Base-by-base conservation (phyloP, 176 grass and related monocot species). In the Saccharum spontaneum region DNA sequence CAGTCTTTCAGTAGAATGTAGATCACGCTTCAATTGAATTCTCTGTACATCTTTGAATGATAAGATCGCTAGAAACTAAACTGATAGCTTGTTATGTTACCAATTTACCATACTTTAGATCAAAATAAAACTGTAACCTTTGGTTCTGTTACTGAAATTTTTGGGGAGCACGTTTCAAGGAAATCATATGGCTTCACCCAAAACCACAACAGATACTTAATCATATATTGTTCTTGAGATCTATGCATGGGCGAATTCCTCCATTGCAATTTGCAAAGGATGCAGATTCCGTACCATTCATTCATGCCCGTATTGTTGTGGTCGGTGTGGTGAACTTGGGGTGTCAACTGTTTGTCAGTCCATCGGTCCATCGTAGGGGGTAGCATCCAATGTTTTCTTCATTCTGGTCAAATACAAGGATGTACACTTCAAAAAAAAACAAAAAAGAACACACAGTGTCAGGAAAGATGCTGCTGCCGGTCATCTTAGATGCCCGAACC, bases 401-500 rank as follows among this genome's bases (percentile, higher is more conserved):
- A 30, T 77, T 60, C 59, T 22, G 52, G 83, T 89, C 82, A 91
- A 82, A 86, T 28, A 37, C 23, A 66, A 85, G 67, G 33, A 59
- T 24, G 34, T 36, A 36, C 3, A 36, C 3, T 36, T 36, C 34
- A 36, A 36, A 36, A 36, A 34, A 36, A 36, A 36, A 4, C 4
- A 36, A 36, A 36, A 36, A 4, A 4, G 55, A n/a, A n/a, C 54
- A 75, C 39, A 82, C 73, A 86, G 49, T 83, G 62, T 49, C 69
- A 14, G 40, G 67, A 83, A 76, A 92, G 87, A 80, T 92, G 82
- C 85, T 84, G 80, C 76, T 70, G 41, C 38, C 52, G 38, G 71
- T 40, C 82, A 82, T 85, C 79, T 82, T 94, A 18, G 84, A 92
- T 90, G 62, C 73, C 41, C 28, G 71, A 87, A 76, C 78, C 87